Evolutionary conservation across 2,329 filamentous ascomycete genomes (phyloP), one percentile per base, ranked within the genome.

Genomic region (Pseudogymnoascus sp.): DNA sequence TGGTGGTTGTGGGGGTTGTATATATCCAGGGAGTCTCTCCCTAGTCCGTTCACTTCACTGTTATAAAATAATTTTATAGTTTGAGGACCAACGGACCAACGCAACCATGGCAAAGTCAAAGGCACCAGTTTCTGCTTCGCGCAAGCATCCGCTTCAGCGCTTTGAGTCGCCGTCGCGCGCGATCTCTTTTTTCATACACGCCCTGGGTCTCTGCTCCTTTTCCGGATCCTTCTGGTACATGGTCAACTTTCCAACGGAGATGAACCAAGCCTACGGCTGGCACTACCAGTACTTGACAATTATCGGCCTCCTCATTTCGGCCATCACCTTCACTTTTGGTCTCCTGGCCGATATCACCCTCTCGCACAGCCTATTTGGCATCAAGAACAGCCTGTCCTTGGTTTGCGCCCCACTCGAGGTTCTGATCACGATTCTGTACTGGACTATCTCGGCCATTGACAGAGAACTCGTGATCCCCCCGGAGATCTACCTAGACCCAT

Each of bases 221-320:
- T 66, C 73, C 18, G 77, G 78, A 57, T 83, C 77, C 58, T 86
- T 84, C 70, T 72, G 76, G 62, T 84, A 81, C 66, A 74, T 86
- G 2, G 67, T 71, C 14, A 65, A 68, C 11, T 82, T 78, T 72
- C 79, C 82, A 1, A 80, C 77, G 9, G 73, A 77, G 59, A 79
- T 86, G 47, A 80, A 81, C 58, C 74, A 78, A 0, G 79, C 84
- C 1, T 89, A 86, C 67, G 88, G 88, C 62, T 80, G 86, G 74
- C 81, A 88, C 69, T 82, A 86, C 64, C 86, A 89, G 71, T 90
- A 88, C 69, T 79, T 92, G 33, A 92, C 88, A 65, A 90, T 90
- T 69, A 81, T 91, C 62, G 88, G 87, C 25, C 80, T 91, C 43
- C 76, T 79, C 1, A 75, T 88, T 22, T 80, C 86, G 0, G 78